A percentile compares a stretch with the other conserved stretches of the same genome.
These are phyloP conservation scores for Madurella fahalii DNA, from an alignment of 2,329 filamentous ascomycete genomes.

Conservation along the genomic window DNA sequence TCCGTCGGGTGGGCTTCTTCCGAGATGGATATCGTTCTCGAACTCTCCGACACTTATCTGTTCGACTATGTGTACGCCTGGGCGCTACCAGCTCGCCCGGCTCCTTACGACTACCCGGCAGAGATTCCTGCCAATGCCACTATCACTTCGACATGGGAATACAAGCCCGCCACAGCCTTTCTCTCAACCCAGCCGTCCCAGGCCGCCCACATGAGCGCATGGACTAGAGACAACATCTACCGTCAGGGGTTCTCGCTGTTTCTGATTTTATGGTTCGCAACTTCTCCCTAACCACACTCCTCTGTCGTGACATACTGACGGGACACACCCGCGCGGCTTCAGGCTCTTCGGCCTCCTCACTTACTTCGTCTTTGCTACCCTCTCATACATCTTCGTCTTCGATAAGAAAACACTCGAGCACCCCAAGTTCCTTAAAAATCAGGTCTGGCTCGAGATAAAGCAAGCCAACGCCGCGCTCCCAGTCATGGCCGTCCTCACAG, in stretches of 20 bases:
- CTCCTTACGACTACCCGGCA: slow-evolving; percentile 50
- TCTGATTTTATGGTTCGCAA: slow-evolving; percentile 74
- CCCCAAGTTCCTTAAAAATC: slow-evolving; percentile 93
- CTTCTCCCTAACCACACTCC: neutral
- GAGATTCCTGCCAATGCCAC: slow-evolving; percentile 51
- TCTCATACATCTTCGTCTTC: slow-evolving; percentile 87
- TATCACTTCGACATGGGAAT: slow-evolving; percentile 60
- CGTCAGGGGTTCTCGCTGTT: slow-evolving; percentile 75
- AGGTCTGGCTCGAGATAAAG: slow-evolving; percentile 78
- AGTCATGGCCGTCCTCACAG: slow-evolving; percentile 75
- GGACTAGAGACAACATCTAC: slow-evolving; percentile 70
- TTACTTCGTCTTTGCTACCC: slow-evolving; percentile 78
- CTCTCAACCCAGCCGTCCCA: slow-evolving; percentile 66
- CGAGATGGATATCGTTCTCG: slow-evolving; percentile 88
- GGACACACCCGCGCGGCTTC: neutral
- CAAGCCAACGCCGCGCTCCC: slow-evolving; percentile 77
- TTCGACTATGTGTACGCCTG: slow-evolving; percentile 76
- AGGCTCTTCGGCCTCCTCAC: slow-evolving; percentile 49
- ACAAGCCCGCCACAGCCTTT: slow-evolving; percentile 67
- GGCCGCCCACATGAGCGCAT: slow-evolving; percentile 74
- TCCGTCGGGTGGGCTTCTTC: neutral
- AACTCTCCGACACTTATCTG: slow-evolving; percentile 75
- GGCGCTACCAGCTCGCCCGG: slow-evolving; percentile 57
- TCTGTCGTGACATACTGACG: neutral
- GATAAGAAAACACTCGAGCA: slow-evolving; percentile 86